Base-by-base conservation (phyloP, 371 early-diverging fungal species). In the Actinomortierella ambigua region DNA sequence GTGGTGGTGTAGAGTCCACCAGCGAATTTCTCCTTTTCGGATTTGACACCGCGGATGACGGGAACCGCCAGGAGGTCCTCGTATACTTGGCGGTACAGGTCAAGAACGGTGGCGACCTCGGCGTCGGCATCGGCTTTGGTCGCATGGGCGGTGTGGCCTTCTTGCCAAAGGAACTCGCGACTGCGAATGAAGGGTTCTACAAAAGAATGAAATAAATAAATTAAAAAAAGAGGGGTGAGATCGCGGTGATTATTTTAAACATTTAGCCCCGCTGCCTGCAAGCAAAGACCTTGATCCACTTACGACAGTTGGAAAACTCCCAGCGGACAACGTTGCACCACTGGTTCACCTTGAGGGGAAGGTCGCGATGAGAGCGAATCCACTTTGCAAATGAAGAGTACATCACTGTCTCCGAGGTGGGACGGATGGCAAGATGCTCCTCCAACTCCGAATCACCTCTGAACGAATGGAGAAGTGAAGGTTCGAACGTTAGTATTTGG, bases 101-200 rank as follows among this genome's bases (percentile, higher is more conserved):
- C 95, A 53, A 99, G 81, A 55, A 99, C 95, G 50, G 93, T 80
- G 42, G 76, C 84, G 22, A 96, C 98, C 82, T 99, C 99, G 18
- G 70, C 65, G 77, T 90, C 95, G 29, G 99, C 96, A 44, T 90
- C 94, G 49, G 90, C 88, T 78, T 92, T 85, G 22, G 88, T 93
- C 59, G 95, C 84, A 77, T 95, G 94, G 9, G 98, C 99, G 39
- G 97, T 97, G 83, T 99, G 99, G 49, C 99, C 99, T 82, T 99
- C 99, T 79, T 99, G 99, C 99, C 99, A 99, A 59, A 99, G 82
- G 84, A 99, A 99, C 84, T 99, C 99, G 71, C 99, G 91, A 20
- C 98, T 98, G 65, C 99, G 87, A 59, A 99, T 81, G 87, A 99
- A 99, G 56, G 99, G 99, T 78, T 96, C 86, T 87, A 61, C 46